Evolutionary conservation across 176 grass and related monocot genomes (phyloP), one percentile per base, ranked within the genome.

Genomic region (Carex kokanica): DNA sequence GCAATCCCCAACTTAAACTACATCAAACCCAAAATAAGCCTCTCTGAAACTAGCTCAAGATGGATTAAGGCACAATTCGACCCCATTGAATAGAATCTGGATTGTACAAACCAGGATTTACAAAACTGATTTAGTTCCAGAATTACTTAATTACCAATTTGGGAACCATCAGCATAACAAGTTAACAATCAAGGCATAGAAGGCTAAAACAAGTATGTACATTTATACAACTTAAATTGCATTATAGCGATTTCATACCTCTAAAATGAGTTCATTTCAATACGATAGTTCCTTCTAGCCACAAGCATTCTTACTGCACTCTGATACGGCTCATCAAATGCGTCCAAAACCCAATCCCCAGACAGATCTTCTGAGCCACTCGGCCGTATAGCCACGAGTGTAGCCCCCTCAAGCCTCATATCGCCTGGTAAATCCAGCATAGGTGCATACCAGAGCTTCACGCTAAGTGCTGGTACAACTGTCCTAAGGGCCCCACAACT

Each of bases 201-300:
- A 51, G 43, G 34, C 1, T 14, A 73, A 14, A 53, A 74, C 21
- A 45, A 74, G 9, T 15, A 53, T 25, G 11, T 74, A 41, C 16
- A 15, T 25, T 27, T 13, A 12, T 74, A 47, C 4, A 73, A 64
- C 61, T 45, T 20, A 1, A 71, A 53, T 55, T 55, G 49, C 49
- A 77, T 55, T 8, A 31, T 9, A 15, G 6, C 6, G 2, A 54
- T 17, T 53, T 55, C 47, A 55, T 29, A 81, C 78, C 78, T 62
- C 78, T 81, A 98, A 87, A 98, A 98, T 24, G 92, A 98, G 80
- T 98, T 98, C 95, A 98, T 98, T 88, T 98, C 95, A 74, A 98
- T 88, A 65, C 73, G 78, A 75, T 93, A 95, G 47, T 81, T 95
- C 86, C 88, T 90, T 64, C 88, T 85, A 61, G 90, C 92, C 68